Conservation (phyloP, 2,329 filamentous ascomycete species). For the Claviceps cyperi region DNA sequence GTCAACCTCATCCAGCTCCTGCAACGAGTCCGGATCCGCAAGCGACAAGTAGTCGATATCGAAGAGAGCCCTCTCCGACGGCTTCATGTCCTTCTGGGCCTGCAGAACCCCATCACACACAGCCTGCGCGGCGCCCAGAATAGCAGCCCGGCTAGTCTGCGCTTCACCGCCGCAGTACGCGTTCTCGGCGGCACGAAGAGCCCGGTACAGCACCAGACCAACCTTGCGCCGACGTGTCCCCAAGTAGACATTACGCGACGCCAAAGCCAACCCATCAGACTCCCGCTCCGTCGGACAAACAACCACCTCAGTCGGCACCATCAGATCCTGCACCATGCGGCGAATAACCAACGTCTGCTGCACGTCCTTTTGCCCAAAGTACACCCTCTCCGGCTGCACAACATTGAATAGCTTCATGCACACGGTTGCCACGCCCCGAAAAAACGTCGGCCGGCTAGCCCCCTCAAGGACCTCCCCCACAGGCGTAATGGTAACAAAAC, state of each 20-base stretch:
- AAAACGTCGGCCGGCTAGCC: constrained; percentile 78
- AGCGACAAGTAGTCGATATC: constrained; percentile 89
- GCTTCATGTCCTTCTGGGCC: constrained; percentile 46
- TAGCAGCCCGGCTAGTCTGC: constrained; percentile 39
- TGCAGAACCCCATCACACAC: constrained; percentile 40
- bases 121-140: constrained; percentile 57
- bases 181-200: constrained; percentile 56
- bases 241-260: constrained; percentile 87
- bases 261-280: constrained; percentile 71
- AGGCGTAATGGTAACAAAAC: constrained; percentile 84
- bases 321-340: constrained; percentile 77
- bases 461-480: constrained; percentile 73
- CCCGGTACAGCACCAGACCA: constrained; percentile 56
- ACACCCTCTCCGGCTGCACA: constrained; percentile 51
- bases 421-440: constrained; percentile 87
- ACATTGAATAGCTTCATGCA: constrained; percentile 62
- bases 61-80: constrained; percentile 51
- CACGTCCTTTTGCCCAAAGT: constrained; percentile 96
- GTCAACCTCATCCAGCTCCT: constrained; percentile 63
- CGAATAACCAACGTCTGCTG: constrained; percentile 89
- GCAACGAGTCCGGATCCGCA: constrained; percentile 69
- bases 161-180: constrained; percentile 37
- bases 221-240: constrained; percentile 57
- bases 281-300: constrained; percentile 66
- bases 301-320: constrained; percentile 59